phyloP scores from a whole-genome alignment of 2,329 filamentous ascomycete species.

The Annulohypoxylon truncatum region DNA sequence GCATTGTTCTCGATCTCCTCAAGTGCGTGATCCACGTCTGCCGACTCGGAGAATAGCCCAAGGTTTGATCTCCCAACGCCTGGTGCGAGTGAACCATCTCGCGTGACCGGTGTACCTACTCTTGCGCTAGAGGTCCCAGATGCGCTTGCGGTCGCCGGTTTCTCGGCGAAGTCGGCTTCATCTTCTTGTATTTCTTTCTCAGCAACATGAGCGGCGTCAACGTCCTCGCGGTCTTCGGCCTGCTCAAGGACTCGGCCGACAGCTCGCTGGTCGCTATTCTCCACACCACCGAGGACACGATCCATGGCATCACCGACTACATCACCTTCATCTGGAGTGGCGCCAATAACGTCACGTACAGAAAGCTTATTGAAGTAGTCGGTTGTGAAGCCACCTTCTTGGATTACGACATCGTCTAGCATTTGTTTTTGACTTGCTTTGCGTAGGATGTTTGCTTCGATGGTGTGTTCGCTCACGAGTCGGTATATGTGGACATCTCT shows the following conservation, averaged over 20 bases:
- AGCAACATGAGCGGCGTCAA: conserved; percentile 85
- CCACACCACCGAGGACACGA: conserved; percentile 77
- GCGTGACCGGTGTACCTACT: conserved; percentile 61
- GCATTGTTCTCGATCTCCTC: conserved; percentile 67
- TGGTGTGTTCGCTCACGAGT: conserved; percentile 91
- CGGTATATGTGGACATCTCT: conserved; percentile 98
- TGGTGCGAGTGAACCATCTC: conserved; percentile 52
- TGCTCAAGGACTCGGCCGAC: conserved; percentile 83
- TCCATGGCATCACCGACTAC: conserved; percentile 79
- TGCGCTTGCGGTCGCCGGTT: conserved; percentile 56
- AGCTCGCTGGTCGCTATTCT: conserved; percentile 69
- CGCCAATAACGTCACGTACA: conserved; percentile 75
- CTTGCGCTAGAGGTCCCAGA: conserved; percentile 64
- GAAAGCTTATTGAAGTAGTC: conserved; percentile 89
- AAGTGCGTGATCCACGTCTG: conserved; percentile 50
- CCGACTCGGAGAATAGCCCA: conserved; percentile 53
- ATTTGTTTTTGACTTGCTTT: conserved; percentile 98
- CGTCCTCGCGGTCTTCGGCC: conserved; percentile 93
- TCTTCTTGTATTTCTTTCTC: conserved; percentile 90
- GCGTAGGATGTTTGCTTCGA: conserved; percentile 96
- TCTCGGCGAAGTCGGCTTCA: conserved; percentile 85
- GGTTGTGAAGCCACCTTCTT: conserved; percentile 97
- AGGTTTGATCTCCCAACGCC: conserved; percentile 52
- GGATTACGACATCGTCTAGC: conserved; percentile 97
- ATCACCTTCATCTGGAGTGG: conserved; percentile 64